Evolutionary conservation across 2,329 filamentous ascomycete species (phyloP).

Genomic region (Colletotrichum truncatum): DNA sequence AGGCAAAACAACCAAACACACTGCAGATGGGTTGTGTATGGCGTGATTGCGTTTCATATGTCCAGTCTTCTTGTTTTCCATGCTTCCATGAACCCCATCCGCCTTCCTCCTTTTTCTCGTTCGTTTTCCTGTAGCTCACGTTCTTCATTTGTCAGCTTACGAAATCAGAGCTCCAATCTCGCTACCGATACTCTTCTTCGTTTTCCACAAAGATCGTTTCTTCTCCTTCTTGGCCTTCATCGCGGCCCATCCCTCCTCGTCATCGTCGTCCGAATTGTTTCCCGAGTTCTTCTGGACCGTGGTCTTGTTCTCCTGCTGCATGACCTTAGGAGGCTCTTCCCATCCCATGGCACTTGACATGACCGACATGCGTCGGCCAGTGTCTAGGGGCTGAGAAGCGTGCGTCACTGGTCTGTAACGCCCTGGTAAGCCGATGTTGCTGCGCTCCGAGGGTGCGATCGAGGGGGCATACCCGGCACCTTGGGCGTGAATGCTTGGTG

Average conservation of each 20-base stretch:
- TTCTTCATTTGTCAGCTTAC: slow-evolving; percentile 3
- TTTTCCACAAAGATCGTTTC: slow-evolving; percentile 73
- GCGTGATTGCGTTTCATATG: slow-evolving; percentile 6
- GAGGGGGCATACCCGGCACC: slow-evolving; percentile 81
- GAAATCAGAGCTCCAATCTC: slow-evolving; percentile 59
- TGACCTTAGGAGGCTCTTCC: slow-evolving; percentile 46
- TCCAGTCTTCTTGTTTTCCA: slow-evolving; percentile 24
- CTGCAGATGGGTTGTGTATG: background rate
- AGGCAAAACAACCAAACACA: slow-evolving; percentile 2
- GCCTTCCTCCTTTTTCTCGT: background rate
- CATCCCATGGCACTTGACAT: slow-evolving; percentile 51
- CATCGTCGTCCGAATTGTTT: slow-evolving; percentile 65
- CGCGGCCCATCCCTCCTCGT: slow-evolving; percentile 75
- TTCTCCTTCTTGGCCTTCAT: slow-evolving; percentile 76
- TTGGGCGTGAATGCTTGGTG: slow-evolving; percentile 60
- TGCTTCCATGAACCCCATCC: background rate
- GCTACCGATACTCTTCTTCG: slow-evolving; percentile 63
- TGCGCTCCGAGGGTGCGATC: slow-evolving; percentile 94
- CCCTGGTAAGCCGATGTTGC: slow-evolving; percentile 88
- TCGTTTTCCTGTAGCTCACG: background rate
- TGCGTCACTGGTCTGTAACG: slow-evolving; percentile 91
- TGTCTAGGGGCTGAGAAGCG: slow-evolving; percentile 43
- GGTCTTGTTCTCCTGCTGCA: slow-evolving; percentile 40
- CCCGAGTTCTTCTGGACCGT: slow-evolving; percentile 50
- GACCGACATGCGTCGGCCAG: slow-evolving; percentile 41